A percentile compares a stretch with the other conserved stretches of the same genome.
Conservation (phyloP, 2,329 filamentous ascomycete genomes). For the Phaeosphaeria sp. region DNA sequence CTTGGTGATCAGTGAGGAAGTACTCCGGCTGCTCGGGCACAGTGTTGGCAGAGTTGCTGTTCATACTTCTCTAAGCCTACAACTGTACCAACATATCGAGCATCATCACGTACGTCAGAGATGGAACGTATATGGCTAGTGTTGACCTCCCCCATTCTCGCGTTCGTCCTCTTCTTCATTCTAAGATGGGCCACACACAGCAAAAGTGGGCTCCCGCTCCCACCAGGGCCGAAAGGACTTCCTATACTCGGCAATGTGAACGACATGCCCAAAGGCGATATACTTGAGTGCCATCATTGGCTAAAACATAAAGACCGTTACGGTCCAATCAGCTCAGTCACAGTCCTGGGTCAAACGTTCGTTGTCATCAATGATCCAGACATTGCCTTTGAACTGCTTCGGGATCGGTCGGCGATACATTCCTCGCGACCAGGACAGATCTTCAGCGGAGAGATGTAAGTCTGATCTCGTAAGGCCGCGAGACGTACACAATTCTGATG, state of each 20-base stretch:
- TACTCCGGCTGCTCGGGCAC: too few relatives aligned
- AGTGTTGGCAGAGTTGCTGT: too few relatives aligned
- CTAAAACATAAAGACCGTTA: conserved; percentile 50
- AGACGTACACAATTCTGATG: conserved; percentile 50
- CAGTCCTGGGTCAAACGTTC: conserved; percentile 31
- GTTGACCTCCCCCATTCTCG: neutral
- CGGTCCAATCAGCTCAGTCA: conserved; percentile 32
- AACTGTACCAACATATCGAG: too few relatives aligned
- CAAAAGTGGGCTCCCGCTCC: conserved; percentile 38
- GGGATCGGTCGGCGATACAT: conserved; percentile 28
- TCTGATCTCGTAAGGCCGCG: neutral
- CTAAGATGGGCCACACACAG: neutral
- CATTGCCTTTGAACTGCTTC: conserved; percentile 31
- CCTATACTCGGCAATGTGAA: conserved; percentile 59
- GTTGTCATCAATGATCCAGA: conserved; percentile 31
- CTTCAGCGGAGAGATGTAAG: neutral
- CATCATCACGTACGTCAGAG: neutral
- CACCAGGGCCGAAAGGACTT: conserved; percentile 58
- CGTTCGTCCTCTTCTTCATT: neutral
- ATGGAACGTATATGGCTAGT: neutral
- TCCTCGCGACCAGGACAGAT: conserved; percentile 26
- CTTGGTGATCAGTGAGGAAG: too few relatives aligned
- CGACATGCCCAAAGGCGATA: conserved; percentile 54
- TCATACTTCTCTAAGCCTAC: too few relatives aligned
- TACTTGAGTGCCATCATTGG: conserved; percentile 53